phyloP scores from a whole-genome alignment of 352 stramenopile genomes.

The Aphanomyces stellatus region DNA sequence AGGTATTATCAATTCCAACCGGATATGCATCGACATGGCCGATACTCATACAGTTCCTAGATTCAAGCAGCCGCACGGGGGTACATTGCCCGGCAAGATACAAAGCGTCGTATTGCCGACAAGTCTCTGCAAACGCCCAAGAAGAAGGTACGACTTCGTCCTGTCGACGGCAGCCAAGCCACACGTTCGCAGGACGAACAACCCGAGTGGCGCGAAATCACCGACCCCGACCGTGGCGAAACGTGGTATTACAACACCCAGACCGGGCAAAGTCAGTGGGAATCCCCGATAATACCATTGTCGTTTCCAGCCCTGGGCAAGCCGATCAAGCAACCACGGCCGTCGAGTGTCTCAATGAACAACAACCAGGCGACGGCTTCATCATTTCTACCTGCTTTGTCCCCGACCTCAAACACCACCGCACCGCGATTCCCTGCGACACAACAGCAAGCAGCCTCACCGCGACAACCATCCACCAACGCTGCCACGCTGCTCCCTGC shows the following conservation, averaged over 20 bases:
- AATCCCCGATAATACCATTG: conserved; percentile 26
- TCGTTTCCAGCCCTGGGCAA: neutral
- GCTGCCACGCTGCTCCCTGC: neutral
- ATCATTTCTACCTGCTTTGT: neutral
- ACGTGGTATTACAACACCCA: conserved; percentile 76
- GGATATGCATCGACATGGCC: too few species aligned
- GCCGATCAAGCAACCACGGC: neutral
- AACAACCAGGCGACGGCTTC: conserved; percentile 23
- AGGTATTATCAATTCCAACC: too few species aligned
- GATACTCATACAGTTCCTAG: conserved; percentile 24
- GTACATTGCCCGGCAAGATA: conserved; percentile 29
- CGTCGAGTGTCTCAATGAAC: conserved; percentile 23
- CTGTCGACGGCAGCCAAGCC: too few species aligned
- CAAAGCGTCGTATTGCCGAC: too few species aligned
- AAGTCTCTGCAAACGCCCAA: too few species aligned
- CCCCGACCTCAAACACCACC: neutral
- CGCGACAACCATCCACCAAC: too few species aligned
- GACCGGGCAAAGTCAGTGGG: conserved; percentile 70
- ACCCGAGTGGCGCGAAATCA: conserved; percentile 59
- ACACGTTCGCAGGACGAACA: too few species aligned
- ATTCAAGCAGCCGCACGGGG: conserved; percentile 60
- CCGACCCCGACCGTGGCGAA: conserved; percentile 52
- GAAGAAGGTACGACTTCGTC: too few species aligned
- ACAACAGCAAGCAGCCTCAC: too few species aligned
- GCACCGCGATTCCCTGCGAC: too few species aligned